A percentile compares a stretch with the other conserved stretches of the same genome.
These are phyloP conservation scores for Acer yangbiense DNA, from an alignment of 345 rosid species.

Conservation along the genomic window DNA sequence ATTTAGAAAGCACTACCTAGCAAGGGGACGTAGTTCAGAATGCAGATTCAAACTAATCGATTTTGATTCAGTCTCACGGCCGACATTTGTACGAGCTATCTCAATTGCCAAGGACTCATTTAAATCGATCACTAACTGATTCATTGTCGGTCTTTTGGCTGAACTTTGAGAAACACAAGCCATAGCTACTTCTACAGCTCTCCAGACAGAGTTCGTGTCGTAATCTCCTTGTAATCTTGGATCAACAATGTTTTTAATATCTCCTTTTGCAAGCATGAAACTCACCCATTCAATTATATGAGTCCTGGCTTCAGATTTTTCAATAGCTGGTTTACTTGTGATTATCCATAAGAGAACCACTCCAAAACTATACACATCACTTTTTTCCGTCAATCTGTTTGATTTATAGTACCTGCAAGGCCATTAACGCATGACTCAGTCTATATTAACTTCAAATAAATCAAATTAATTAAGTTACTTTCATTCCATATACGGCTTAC, in stretches of 20 bases:
- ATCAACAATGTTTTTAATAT: constrained; percentile 40
- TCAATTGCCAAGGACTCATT: constrained; percentile 22
- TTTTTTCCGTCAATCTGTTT: constrained; percentile 37
- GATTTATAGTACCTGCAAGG: constrained; percentile 30
- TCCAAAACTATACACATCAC: constrained; percentile 51
- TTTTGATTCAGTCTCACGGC: too few relatives aligned
- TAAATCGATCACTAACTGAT: constrained; percentile 31
- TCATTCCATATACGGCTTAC: not conserved
- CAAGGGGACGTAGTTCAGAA: not conserved
- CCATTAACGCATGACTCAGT: not conserved
- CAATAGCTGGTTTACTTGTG: constrained; percentile 34
- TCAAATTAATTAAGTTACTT: not conserved
- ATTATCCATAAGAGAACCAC: constrained; percentile 37
- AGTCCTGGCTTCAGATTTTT: not conserved
- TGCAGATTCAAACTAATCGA: not conserved
- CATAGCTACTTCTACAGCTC: constrained; percentile 47
- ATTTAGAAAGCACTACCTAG: too few relatives aligned
- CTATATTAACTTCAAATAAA: not conserved
- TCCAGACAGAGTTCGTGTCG: constrained; percentile 35
- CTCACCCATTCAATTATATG: constrained; percentile 32
- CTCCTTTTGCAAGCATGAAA: constrained; percentile 35
- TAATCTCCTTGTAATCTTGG: constrained; percentile 36
- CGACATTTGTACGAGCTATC: not conserved
- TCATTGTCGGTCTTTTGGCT: constrained; percentile 34
- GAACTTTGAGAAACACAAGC: constrained; percentile 33